Evolutionary conservation across 768 basidiomycete genomes (phyloP).

Genomic region (Naganishia onofrii): DNA sequence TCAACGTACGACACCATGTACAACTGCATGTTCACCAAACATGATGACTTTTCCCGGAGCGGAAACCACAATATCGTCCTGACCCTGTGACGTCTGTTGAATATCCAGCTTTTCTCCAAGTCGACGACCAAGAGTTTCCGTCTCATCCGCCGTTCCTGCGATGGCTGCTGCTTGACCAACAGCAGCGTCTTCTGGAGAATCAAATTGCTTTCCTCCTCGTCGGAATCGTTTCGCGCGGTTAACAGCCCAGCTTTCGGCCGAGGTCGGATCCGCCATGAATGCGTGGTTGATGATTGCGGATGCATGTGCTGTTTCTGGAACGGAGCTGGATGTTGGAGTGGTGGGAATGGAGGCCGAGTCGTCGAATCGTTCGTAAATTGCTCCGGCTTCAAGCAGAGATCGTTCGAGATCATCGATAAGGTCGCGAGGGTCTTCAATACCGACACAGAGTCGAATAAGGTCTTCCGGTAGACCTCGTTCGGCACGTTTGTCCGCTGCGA

Average conservation of each 20-base stretch:
- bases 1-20: constrained; percentile 83
- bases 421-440: constrained; percentile 92
- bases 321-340: constrained; percentile 30
- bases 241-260: constrained; percentile 42
- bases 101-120: constrained; percentile 9
- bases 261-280: constrained; percentile 18
- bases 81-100: not conserved
- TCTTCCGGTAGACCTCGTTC: constrained; percentile 97
- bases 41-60: constrained; percentile 97
- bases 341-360: constrained; percentile 29
- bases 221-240: constrained; percentile 47
- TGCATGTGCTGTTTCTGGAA: not conserved
- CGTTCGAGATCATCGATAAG: constrained; percentile 91
- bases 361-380: constrained; percentile 56
- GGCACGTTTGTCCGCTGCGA: constrained; percentile 91
- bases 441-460: constrained; percentile 94
- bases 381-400: constrained; percentile 86
- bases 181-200: not conserved
- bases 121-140: constrained; percentile 15
- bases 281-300: constrained; percentile 14
- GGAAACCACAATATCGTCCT: constrained; percentile 64
- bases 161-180: constrained; percentile 3
- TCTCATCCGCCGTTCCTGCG: constrained; percentile 15
- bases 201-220: constrained; percentile 29
- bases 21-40: constrained; percentile 98